phyloP scores from a whole-genome alignment of 2,329 filamentous ascomycete species.

The Exophiala xenobiotica region DNA sequence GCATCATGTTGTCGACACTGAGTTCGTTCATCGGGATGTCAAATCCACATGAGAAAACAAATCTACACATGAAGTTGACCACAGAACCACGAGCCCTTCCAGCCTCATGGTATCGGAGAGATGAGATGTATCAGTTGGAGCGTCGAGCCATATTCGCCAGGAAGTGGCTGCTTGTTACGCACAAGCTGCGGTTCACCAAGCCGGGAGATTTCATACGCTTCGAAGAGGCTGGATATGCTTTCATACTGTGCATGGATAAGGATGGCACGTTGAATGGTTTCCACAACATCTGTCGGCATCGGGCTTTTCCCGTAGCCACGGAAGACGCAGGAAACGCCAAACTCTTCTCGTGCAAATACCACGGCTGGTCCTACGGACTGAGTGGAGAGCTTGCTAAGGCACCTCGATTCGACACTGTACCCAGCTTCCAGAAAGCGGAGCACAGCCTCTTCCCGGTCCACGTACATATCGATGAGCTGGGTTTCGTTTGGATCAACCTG shows the following conservation, averaged over 20 bases:
- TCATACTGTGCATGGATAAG: slow-evolving; percentile 53
- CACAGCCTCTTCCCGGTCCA: slow-evolving; percentile 51
- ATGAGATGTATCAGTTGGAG: slow-evolving; percentile 52
- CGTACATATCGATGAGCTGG: slow-evolving; percentile 21
- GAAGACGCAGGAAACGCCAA: slow-evolving; percentile 24
- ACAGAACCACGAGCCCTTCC: slow-evolving; percentile 40
- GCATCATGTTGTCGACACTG: not conserved
- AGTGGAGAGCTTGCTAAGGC: slow-evolving; percentile 61
- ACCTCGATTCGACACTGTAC: slow-evolving; percentile 56
- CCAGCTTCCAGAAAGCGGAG: slow-evolving; percentile 56
- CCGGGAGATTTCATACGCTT: slow-evolving; percentile 42
- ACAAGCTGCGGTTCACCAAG: slow-evolving; percentile 48
- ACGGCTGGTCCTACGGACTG: slow-evolving; percentile 63
- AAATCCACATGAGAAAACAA: not conserved
- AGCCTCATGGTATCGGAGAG: slow-evolving; percentile 52
- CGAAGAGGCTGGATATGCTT: slow-evolving; percentile 49
- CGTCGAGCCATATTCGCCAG: slow-evolving; percentile 51
- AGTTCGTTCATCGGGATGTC: slow-evolving; percentile 1
- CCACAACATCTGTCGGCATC: slow-evolving; percentile 63
- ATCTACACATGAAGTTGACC: not conserved
- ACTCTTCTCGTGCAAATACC: slow-evolving; percentile 61
- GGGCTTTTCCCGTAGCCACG: slow-evolving; percentile 56
- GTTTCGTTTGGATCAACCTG: slow-evolving; percentile 29
- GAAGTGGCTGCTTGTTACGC: slow-evolving; percentile 45
- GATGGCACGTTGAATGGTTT: slow-evolving; percentile 57